Percentiles rank a stretch among this genome's conserved stretches.
These are phyloP conservation scores for Diaporthe ilicicola DNA, from an alignment of 2,329 filamentous ascomycete species.

Conservation along the genomic window DNA sequence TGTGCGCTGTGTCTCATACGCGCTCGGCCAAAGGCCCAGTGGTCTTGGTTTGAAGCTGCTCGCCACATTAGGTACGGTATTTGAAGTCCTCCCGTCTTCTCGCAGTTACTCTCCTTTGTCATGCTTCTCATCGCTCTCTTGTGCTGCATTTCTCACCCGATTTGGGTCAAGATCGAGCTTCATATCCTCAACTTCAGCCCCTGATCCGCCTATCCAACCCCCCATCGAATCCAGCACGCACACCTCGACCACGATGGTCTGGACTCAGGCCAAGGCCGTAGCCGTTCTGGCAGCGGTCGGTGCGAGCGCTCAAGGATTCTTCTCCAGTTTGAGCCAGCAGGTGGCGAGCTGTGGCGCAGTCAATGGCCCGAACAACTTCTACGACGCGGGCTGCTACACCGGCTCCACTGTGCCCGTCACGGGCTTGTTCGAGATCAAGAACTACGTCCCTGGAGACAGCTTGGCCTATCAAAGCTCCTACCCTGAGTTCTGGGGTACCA, in stretches of 20 bases:
- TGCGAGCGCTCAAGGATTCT: conserved; percentile 9
- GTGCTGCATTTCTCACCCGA: neutral
- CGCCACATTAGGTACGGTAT: neutral
- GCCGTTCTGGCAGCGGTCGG: conserved; percentile 12
- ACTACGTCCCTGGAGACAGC: neutral
- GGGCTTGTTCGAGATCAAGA: neutral
- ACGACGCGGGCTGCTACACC: neutral
- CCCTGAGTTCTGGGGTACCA: neutral
- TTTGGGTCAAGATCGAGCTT: neutral
- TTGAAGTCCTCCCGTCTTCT: neutral
- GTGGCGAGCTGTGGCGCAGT: neutral
- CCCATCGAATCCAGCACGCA: too few species aligned
- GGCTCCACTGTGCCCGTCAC: neutral
- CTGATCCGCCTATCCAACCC: neutral
- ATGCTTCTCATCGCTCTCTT: neutral
- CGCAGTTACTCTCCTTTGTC: neutral
- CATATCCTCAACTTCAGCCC: neutral
- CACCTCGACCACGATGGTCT: neutral
- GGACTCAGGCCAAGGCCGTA: neutral
- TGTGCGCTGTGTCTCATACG: neutral
- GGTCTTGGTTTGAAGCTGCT: neutral
- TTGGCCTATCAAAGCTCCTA: neutral
- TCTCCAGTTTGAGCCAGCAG: neutral
- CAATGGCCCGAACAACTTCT: neutral
- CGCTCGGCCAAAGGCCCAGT: neutral